Evolutionary conservation across 1,284 basidiomycete genomes (phyloP).

Genomic region (Heterobasidion annosum): DNA sequence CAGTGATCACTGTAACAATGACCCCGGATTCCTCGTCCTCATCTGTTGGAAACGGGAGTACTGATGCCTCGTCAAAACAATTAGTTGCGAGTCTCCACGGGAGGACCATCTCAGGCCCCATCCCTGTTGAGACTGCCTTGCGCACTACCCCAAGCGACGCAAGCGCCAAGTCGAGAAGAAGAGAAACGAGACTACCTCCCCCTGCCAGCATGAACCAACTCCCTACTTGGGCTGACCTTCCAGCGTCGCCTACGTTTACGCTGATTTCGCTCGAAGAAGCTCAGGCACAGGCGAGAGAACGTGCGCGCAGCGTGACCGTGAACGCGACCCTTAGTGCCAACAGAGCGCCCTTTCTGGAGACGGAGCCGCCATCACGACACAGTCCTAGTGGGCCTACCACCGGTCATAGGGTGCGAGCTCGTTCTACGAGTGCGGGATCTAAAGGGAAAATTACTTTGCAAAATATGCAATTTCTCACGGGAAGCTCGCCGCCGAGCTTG

Average conservation of each 20-base stretch:
- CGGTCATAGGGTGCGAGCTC: constrained; percentile 29
- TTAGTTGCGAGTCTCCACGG: constrained; percentile 11
- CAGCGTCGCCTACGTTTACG: constrained; percentile 40
- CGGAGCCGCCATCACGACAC: constrained; percentile 8
- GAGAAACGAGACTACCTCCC: constrained; percentile 23
- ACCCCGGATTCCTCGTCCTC: constrained; percentile 38
- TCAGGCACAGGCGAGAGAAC: constrained; percentile 46
- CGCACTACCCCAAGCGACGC: constrained; percentile 9
- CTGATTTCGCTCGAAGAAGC: constrained; percentile 73
- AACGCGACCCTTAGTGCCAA: neutral
- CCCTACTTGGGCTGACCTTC: constrained; percentile 37
- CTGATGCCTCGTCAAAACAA: constrained; percentile 7
- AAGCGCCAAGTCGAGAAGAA: constrained; percentile 15
- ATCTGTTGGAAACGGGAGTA: constrained; percentile 17
- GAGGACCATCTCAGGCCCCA: constrained; percentile 22
- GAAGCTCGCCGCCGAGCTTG: constrained; percentile 27
- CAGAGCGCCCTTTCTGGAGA: constrained; percentile 10
- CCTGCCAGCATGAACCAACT: constrained; percentile 13
- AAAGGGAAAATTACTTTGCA: constrained; percentile 36
- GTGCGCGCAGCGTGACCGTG: constrained; percentile 41
- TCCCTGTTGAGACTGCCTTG: constrained; percentile 17
- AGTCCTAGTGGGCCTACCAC: constrained; percentile 8
- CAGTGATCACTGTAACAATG: constrained; percentile 26
- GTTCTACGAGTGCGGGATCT: constrained; percentile 53
- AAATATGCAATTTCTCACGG: neutral